These are phyloP conservation scores for Byssoonygena ceratinophila DNA, from an alignment of 2,329 filamentous ascomycete genomes.

Conservation along the genomic window DNA sequence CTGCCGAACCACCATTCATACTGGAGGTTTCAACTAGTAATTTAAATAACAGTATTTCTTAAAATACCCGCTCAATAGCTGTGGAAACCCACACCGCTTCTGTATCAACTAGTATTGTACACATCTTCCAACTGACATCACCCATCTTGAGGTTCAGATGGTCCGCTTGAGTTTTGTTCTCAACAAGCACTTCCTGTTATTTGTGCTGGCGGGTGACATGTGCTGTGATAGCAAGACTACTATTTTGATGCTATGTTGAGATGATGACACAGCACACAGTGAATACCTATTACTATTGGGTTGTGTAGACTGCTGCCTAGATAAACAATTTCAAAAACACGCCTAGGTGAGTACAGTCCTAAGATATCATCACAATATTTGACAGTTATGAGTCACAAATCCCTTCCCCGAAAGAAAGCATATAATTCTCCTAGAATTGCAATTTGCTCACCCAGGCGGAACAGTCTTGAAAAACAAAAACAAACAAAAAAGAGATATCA, in stretches of 20 bases:
- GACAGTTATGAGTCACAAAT: background rate
- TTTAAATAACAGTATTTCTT: background rate
- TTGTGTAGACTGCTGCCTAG: background rate
- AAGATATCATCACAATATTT: background rate
- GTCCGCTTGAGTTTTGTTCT: too few relatives aligned
- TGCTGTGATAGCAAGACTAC: too few relatives aligned
- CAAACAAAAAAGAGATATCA: background rate
- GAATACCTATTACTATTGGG: background rate
- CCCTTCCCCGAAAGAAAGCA: background rate
- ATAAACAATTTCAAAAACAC: background rate
- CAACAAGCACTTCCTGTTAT: too few relatives aligned
- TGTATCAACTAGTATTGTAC: background rate
- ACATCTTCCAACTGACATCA: slow-evolving; percentile 7
- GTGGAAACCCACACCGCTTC: background rate
- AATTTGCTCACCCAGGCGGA: too few relatives aligned
- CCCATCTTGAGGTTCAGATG: too few relatives aligned
- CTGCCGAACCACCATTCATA: background rate
- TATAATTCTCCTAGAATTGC: too few relatives aligned
- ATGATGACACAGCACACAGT: too few relatives aligned
- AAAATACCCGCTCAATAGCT: background rate
- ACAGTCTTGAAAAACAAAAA: background rate
- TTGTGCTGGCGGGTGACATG: too few relatives aligned
- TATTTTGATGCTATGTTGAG: too few relatives aligned
- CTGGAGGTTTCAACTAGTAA: slow-evolving; percentile 1
- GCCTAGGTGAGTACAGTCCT: background rate